Evolutionary conservation across 1,284 basidiomycete genomes (phyloP).

Genomic region (Golubevia pallescens): DNA sequence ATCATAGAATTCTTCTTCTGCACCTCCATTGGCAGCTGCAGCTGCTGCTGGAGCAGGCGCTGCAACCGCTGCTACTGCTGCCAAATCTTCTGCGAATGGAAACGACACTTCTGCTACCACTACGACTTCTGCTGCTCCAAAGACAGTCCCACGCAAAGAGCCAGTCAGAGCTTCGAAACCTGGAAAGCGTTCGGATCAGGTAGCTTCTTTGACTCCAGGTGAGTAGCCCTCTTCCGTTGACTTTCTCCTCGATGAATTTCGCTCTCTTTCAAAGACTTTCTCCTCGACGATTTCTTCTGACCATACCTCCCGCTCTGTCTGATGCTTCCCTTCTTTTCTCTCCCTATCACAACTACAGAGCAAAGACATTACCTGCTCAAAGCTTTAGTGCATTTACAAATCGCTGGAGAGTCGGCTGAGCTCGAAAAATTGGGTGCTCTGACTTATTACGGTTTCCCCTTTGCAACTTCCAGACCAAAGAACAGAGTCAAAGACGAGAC

Average conservation of each 20-base stretch:
- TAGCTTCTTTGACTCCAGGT: not conserved
- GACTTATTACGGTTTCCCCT: constrained; percentile 56
- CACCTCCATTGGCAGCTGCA: not conserved
- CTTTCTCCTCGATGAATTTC: not conserved
- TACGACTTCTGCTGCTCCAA: not conserved
- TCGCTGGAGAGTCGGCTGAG: constrained; percentile 49
- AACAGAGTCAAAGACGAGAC: constrained; percentile 2
- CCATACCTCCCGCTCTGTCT: too few relatives aligned
- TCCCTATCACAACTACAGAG: too few relatives aligned
- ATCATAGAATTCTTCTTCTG: not conserved
- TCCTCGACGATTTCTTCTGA: too few relatives aligned
- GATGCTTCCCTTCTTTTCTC: too few relatives aligned
- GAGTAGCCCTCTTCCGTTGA: not conserved
- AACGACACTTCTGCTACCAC: not conserved
- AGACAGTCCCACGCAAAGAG: not conserved
- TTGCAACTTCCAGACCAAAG: constrained; percentile 28
- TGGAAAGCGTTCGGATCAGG: not conserved
- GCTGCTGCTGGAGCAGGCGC: not conserved
- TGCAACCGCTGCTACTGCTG: too few relatives aligned
- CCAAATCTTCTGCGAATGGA: not conserved
- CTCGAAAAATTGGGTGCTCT: constrained; percentile 49
- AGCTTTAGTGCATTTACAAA: constrained; percentile 54
- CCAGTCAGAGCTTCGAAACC: not conserved
- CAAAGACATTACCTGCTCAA: constrained; percentile 60
- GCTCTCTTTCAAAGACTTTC: too few relatives aligned